phyloP scores from a whole-genome alignment of 495 filamentous ascomycete genomes.

The Trichoderma virens region DNA sequence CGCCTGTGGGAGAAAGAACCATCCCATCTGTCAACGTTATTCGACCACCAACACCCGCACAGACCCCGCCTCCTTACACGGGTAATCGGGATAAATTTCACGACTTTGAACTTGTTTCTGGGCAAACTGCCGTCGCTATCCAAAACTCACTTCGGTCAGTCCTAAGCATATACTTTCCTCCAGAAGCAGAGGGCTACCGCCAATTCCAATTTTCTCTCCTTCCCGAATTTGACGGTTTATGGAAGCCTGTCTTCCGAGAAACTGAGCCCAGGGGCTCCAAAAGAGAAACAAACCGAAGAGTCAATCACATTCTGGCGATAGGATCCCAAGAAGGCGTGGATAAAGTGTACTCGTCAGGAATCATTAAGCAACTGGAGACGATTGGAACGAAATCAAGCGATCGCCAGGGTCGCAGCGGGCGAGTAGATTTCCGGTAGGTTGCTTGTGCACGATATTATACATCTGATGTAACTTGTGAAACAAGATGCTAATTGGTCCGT shows the following conservation, averaged over 20 bases:
- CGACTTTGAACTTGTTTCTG: conserved; percentile 23
- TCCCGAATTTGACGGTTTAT: conserved; percentile 30
- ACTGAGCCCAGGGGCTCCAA: conserved; percentile 14
- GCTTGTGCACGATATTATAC: background rate
- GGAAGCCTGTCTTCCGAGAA: conserved; percentile 33
- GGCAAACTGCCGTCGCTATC: conserved; percentile 31
- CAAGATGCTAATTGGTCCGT: background rate
- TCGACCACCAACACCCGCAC: conserved; percentile 20
- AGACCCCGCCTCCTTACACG: conserved; percentile 16
- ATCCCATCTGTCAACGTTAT: background rate
- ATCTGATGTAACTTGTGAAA: background rate
- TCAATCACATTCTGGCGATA: conserved; percentile 38
- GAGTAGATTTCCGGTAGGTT: conserved; percentile 35
- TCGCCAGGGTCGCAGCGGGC: conserved; percentile 27
- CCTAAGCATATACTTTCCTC: conserved; percentile 28
- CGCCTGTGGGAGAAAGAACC: background rate
- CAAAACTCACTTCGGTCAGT: conserved; percentile 37
- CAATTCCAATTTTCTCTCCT: conserved; percentile 29
- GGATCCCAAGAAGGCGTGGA: conserved; percentile 33
- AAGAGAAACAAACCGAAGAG: conserved; percentile 19
- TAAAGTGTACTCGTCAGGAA: conserved; percentile 24
- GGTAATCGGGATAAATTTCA: conserved; percentile 22
- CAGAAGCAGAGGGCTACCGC: conserved; percentile 26
- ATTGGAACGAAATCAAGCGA: conserved; percentile 30
- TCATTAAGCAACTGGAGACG: conserved; percentile 34